Conservation (phyloP, 2,329 filamentous ascomycete species). For the Acephala macrosclerotiorum region DNA sequence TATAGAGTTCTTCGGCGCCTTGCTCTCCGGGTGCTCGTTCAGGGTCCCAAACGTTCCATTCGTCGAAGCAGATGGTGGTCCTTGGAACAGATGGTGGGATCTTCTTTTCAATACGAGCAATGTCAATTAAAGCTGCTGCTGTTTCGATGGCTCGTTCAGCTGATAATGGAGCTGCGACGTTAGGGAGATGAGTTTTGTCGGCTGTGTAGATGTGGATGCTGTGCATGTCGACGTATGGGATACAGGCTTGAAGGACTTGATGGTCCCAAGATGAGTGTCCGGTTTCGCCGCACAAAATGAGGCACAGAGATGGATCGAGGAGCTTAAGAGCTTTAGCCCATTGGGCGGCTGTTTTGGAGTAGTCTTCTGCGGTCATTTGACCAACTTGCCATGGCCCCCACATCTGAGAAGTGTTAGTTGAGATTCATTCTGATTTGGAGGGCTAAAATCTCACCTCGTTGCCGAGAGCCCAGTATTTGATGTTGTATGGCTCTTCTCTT, state of each 20-base stretch:
- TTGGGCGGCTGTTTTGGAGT: slow-evolving; percentile 62
- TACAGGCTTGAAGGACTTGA: slow-evolving; percentile 66
- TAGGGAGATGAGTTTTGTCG: slow-evolving; percentile 51
- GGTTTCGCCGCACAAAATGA: slow-evolving; percentile 70
- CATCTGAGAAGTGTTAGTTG: slow-evolving; percentile 31
- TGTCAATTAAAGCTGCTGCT: slow-evolving; percentile 65
- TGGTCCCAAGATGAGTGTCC: slow-evolving; percentile 69
- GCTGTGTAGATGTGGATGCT: slow-evolving; percentile 72
- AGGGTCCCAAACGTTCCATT: slow-evolving; percentile 76
- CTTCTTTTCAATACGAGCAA: slow-evolving; percentile 66
- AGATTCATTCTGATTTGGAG: neutral
- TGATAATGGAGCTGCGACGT: slow-evolving; percentile 62
- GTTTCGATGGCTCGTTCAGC: slow-evolving; percentile 73
- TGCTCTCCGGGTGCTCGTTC: slow-evolving; percentile 65
- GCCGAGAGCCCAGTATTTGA: slow-evolving; percentile 87
- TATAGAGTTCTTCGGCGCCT: slow-evolving; percentile 70
- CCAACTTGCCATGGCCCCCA: slow-evolving; percentile 56
- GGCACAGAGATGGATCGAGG: slow-evolving; percentile 64
- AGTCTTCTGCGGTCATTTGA: slow-evolving; percentile 63
- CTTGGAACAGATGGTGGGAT: slow-evolving; percentile 43
- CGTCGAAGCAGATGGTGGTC: slow-evolving; percentile 72
- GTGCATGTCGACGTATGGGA: slow-evolving; percentile 71
- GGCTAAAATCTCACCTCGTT: slow-evolving; percentile 61
- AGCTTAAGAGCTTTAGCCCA: slow-evolving; percentile 66
- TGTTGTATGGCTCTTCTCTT: slow-evolving; percentile 77